Percentiles rank a stretch among this genome's conserved stretches.
Conservation (phyloP, 108 stramenopile species). For the Cyclotella kingstonii region DNA sequence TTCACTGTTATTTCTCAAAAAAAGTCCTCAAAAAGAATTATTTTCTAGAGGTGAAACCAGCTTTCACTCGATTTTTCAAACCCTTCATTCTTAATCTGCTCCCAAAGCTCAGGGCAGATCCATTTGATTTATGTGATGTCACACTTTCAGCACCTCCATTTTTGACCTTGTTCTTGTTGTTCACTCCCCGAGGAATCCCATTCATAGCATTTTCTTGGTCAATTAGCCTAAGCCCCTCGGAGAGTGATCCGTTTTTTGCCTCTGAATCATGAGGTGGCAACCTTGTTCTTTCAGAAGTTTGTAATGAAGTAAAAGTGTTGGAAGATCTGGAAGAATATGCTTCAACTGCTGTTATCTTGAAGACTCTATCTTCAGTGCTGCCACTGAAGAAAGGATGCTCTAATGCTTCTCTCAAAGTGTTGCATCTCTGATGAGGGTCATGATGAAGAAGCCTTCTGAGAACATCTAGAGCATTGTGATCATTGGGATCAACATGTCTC, state of each 20-base stretch:
- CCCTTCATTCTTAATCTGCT: constrained; percentile 19
- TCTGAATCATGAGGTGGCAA: not conserved
- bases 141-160: constrained; percentile 27
- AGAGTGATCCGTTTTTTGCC: constrained; percentile 39
- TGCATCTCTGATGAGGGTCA: constrained; percentile 57
- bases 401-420: constrained; percentile 65
- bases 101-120: constrained; percentile 9
- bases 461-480: constrained; percentile 53
- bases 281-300: constrained; percentile 4
- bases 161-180: constrained; percentile 32
- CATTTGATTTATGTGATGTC: constrained; percentile 19
- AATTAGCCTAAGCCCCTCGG: constrained; percentile 30
- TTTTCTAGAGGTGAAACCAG: constrained; percentile 18
- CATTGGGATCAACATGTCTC: constrained; percentile 50
- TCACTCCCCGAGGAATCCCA: constrained; percentile 24
- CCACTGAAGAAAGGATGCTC: constrained; percentile 78
- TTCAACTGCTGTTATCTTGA: constrained; percentile 6
- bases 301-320: too few species aligned
- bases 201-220: constrained; percentile 32
- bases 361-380: constrained; percentile 25
- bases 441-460: constrained; percentile 68
- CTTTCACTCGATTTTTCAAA: constrained; percentile 17
- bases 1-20: too few species aligned
- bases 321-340: constrained; percentile 11
- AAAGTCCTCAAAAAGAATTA: too few species aligned